Evolutionary conservation across 106 monocot genomes (phyloP), one percentile per base, ranked within the genome.

Genomic region (Acorus gramineus): DNA sequence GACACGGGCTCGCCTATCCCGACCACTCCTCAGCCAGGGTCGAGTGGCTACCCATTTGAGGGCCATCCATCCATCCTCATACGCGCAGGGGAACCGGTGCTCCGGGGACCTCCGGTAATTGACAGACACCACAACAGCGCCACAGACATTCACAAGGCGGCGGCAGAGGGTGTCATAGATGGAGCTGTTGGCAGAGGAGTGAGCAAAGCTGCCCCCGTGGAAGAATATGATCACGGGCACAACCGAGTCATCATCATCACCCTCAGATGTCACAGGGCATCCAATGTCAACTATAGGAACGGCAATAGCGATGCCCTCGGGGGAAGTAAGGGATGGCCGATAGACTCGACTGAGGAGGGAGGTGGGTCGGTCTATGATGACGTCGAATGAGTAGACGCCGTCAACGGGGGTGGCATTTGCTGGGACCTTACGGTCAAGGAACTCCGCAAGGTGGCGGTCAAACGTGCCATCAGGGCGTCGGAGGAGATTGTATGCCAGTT

Each of bases 151-250:
- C 48, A 89, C 89, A 14, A 89, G 72, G 42, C 86, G 80, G 8
- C 93, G 79, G 81, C 93, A 93, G 53, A 93, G 79, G 6, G 76
- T 69, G 59, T 93, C 93, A 58, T 93, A 93, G 56, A 93, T 93
- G 4, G 93, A 76, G 42, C 79, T 86, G 75, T 86, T 89, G 71
- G 83, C 55, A 9, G 94, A 93, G 4, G 93, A 93, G 68, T 93
- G 93, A 3, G 89, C 79, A 61, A 93, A 93, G 75, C 93, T 93
- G 76, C 93, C 93, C 3, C 93, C 89, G 46, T 89, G 93, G 75
- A 93, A 89, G 89, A 93, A 93, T 47, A 93, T 70, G 70, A 93
- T 84, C 14, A 93, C 89, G 0, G 93, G 89, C 67, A 86, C 77
- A 0, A 88, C 85, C 44, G 72, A 70, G 8, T 75, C 43, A 9